These are phyloP conservation scores for Metarhizium brunneum DNA, from an alignment of 2,329 filamentous ascomycete genomes.

Conservation along the genomic window DNA sequence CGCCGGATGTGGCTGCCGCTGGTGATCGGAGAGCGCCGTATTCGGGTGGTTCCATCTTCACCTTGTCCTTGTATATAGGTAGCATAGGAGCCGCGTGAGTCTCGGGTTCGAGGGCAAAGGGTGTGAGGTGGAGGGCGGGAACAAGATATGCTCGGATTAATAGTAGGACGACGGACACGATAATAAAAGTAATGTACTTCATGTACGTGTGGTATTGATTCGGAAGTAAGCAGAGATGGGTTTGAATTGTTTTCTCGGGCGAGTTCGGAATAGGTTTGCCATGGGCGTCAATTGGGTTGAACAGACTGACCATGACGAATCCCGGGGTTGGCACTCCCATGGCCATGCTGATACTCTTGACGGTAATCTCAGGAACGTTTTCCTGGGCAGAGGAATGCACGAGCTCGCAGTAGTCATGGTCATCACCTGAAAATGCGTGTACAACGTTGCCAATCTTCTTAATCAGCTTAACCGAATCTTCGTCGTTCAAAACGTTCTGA, in stretches of 20 bases:
- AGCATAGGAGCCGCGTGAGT: constrained; percentile 15
- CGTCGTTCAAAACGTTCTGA: constrained; percentile 79
- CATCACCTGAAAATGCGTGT: constrained; percentile 89
- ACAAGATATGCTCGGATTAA: constrained; percentile 47
- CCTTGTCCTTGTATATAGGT: constrained; percentile 44
- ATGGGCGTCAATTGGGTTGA: constrained; percentile 71
- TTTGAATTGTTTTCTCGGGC: constrained; percentile 60
- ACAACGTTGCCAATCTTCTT: constrained; percentile 71
- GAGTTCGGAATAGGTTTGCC: constrained; percentile 37
- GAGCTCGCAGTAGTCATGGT: constrained; percentile 96
- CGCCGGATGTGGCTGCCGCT: constrained; percentile 8
- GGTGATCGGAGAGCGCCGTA: background rate
- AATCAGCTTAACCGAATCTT: constrained; percentile 67
- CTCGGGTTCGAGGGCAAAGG: constrained; percentile 41
- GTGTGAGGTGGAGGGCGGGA: constrained; percentile 41
- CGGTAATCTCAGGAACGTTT: constrained; percentile 73
- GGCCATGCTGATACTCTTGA: constrained; percentile 91
- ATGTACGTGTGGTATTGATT: constrained; percentile 81
- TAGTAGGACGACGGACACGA: constrained; percentile 40
- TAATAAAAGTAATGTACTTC: constrained; percentile 59
- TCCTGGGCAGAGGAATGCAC: constrained; percentile 62
- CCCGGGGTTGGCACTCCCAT: constrained; percentile 89
- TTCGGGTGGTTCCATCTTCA: constrained; percentile 38
- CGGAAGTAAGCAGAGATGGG: constrained; percentile 81
- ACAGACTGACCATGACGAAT: constrained; percentile 80